A percentile compares a stretch with the other conserved stretches of the same genome.
Conservation (phyloP, 441 rosid genomes). For the Pelargonium myrrhifolium region DNA sequence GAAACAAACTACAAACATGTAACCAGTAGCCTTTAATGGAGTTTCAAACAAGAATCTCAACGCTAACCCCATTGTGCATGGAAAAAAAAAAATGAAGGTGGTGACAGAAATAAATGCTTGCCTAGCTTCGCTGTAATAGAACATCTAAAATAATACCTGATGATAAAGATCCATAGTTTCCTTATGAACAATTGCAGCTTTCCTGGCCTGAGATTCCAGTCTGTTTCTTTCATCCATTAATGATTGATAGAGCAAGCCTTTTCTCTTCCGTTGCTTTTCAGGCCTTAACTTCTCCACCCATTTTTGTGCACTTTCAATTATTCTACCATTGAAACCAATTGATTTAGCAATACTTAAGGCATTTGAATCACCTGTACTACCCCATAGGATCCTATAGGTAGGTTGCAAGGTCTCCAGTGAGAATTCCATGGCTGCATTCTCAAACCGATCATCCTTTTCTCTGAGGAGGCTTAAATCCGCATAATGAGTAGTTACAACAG, state of each 20-base stretch:
- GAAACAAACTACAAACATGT: neutral
- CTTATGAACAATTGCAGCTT: slow-evolving; percentile 49
- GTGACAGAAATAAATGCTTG: slow-evolving; percentile 10
- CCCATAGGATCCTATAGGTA: slow-evolving; percentile 78
- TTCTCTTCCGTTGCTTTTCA: slow-evolving; percentile 58
- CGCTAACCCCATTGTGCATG: neutral
- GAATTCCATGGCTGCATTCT: slow-evolving; percentile 92
- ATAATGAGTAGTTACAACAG: slow-evolving; percentile 82
- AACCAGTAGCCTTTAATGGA: slow-evolving; percentile 5
- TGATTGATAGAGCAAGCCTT: slow-evolving; percentile 59
- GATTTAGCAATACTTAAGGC: slow-evolving; percentile 76
- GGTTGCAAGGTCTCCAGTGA: slow-evolving; percentile 74
- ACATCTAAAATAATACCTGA: slow-evolving; percentile 45
- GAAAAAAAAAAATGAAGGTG: slow-evolving; percentile 11
- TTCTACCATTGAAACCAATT: slow-evolving; percentile 59
- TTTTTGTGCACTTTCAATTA: slow-evolving; percentile 55
- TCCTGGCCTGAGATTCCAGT: slow-evolving; percentile 53
- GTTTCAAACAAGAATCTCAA: slow-evolving; percentile 2
- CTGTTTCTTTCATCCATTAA: slow-evolving; percentile 65
- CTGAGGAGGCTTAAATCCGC: slow-evolving; percentile 77
- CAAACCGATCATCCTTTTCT: slow-evolving; percentile 58
- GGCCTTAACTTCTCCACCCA: slow-evolving; percentile 74
- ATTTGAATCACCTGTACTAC: slow-evolving; percentile 75
- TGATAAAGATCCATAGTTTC: slow-evolving; percentile 51
- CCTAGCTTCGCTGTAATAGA: too few relatives aligned